A percentile compares a stretch with the other conserved stretches of the same genome.
These are phyloP conservation scores for Salix viminalis DNA, from an alignment of 345 rosid genomes.

Conservation along the genomic window DNA sequence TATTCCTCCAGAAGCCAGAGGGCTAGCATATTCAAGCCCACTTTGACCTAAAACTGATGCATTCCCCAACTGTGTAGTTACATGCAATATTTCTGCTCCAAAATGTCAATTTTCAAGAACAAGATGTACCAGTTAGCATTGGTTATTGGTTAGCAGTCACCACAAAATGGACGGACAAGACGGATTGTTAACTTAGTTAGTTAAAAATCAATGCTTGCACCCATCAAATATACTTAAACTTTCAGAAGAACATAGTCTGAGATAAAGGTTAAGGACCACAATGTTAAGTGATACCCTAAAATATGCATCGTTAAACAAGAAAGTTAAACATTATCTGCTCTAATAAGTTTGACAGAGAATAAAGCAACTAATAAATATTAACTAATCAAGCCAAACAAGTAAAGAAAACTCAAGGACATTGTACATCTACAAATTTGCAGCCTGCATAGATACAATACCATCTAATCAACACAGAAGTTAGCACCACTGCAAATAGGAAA, in stretches of 20 bases:
- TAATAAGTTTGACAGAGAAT: slow-evolving; percentile 5
- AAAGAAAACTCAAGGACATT: slow-evolving; percentile 1
- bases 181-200: slow-evolving; percentile 52
- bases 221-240: slow-evolving; percentile 21
- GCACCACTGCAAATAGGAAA: not conserved
- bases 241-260: slow-evolving; percentile 20
- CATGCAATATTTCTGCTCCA: slow-evolving; percentile 99
- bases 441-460: not conserved
- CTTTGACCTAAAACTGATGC: slow-evolving; percentile 97
- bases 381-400: not conserved
- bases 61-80: slow-evolving; percentile 97
- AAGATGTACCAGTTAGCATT: slow-evolving; percentile 93
- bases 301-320: not conserved
- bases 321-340: not conserved
- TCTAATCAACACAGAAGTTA: slow-evolving; percentile 2
- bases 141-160: slow-evolving; percentile 63
- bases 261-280: slow-evolving; percentile 15
- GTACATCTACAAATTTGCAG: not conserved
- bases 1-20: slow-evolving; percentile 86
- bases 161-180: slow-evolving; percentile 50
- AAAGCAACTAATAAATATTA: not conserved
- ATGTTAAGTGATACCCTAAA: slow-evolving; percentile 2
- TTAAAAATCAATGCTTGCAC: slow-evolving; percentile 33
- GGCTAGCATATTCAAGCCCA: slow-evolving; percentile 94
- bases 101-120: slow-evolving; percentile 94